phyloP scores from a whole-genome alignment of 176 grass and related monocot genomes.

The Puccinellia tenuiflora region DNA sequence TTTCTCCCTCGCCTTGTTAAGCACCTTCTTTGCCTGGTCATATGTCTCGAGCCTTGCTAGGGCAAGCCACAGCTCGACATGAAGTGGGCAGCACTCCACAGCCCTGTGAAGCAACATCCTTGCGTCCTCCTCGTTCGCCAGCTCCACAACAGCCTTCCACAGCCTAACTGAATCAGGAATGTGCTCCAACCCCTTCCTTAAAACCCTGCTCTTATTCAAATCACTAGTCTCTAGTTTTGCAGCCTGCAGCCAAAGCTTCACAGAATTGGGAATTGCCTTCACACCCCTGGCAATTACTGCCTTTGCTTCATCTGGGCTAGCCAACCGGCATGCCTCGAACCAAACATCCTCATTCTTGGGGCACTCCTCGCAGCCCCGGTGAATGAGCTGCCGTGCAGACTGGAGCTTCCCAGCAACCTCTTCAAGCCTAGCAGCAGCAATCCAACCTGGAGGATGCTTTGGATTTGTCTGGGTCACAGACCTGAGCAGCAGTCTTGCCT shows the following conservation, averaged over 20 bases:
- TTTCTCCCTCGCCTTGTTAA: slow-evolving; percentile 84
- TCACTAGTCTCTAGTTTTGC: slow-evolving; percentile 63
- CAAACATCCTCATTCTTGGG: slow-evolving; percentile 94
- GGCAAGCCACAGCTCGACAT: slow-evolving; percentile 91
- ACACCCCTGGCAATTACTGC: slow-evolving; percentile 86
- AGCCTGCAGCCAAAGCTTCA: slow-evolving; percentile 90
- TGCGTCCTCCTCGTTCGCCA: slow-evolving; percentile 85
- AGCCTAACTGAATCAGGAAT: slow-evolving; percentile 86
- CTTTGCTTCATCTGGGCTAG: slow-evolving; percentile 83
- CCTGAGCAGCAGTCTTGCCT: slow-evolving; percentile 76
- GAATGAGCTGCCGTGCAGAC: slow-evolving; percentile 71
- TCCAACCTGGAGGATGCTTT: slow-evolving; percentile 93
- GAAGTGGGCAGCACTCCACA: slow-evolving; percentile 81
- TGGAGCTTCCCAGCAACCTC: slow-evolving; percentile 84
- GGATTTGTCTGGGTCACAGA: slow-evolving; percentile 92
- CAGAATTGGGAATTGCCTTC: slow-evolving; percentile 84
- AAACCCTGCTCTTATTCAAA: slow-evolving; percentile 65
- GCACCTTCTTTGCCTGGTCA: slow-evolving; percentile 89
- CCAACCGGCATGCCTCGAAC: slow-evolving; percentile 82
- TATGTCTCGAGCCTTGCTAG: slow-evolving; percentile 92
- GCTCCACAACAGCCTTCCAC: slow-evolving; percentile 88
- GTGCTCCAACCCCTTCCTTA: slow-evolving; percentile 83
- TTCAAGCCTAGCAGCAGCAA: slow-evolving; percentile 88
- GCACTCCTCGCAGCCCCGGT: slow-evolving; percentile 88
- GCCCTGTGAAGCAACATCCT: slow-evolving; percentile 83